These are phyloP conservation scores for Taphrina wiesneri DNA, from an alignment of 1,139 yeast genomes.

Conservation along the genomic window DNA sequence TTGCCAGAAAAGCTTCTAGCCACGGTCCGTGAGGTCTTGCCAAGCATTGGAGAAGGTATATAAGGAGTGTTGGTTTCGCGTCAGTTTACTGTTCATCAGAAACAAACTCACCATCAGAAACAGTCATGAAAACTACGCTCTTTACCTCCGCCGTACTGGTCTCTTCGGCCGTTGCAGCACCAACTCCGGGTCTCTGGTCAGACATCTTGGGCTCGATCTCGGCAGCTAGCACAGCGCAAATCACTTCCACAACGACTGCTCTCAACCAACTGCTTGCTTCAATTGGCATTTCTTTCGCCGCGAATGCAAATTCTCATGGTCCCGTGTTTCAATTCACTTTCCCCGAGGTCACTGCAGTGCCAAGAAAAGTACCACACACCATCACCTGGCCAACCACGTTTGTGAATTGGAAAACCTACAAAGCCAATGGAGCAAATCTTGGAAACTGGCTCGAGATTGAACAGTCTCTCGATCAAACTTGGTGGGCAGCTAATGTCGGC, in stretches of 20 bases:
- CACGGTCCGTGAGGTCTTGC: neutral
- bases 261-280: neutral
- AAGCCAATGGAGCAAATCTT: slow-evolving; percentile 67
- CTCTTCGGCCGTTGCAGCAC: slow-evolving; percentile 6
- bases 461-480: slow-evolving; percentile 77
- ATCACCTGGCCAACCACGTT: neutral
- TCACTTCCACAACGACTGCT: neutral
- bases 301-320: neutral
- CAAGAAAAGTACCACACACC: neutral
- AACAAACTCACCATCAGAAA: neutral
- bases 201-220: neutral
- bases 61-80: neutral
- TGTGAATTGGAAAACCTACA: slow-evolving; percentile 17
- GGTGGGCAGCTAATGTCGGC: slow-evolving; percentile 52
- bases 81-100: neutral
- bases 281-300: neutral
- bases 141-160: neutral
- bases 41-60: neutral
- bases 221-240: neutral
- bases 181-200: slow-evolving; percentile 46
- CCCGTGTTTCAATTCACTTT: neutral
- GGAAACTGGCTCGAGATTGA: slow-evolving; percentile 93
- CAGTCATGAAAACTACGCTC: slow-evolving; percentile 1
- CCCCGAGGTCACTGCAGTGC: neutral
- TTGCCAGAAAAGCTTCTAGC: neutral